phyloP scores from a whole-genome alignment of 192 early-diverging fungal genomes.

The Diversispora eburnea region DNA sequence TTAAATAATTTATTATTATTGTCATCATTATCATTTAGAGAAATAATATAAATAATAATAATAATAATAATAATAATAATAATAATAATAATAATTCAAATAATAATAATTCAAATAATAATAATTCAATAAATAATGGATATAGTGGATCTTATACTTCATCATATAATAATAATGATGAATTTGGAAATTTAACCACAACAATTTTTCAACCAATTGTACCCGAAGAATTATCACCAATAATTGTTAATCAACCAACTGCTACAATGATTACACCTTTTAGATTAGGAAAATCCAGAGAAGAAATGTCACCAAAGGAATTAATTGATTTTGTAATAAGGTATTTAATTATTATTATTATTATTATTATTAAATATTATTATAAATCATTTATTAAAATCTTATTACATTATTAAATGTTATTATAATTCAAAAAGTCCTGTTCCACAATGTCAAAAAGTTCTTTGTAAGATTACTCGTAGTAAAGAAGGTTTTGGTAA shows the following conservation, averaged over 20 bases:
- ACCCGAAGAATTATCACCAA: slow-evolving; percentile 16
- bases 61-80: neutral
- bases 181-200: neutral
- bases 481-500: slow-evolving; percentile 59
- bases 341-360: slow-evolving; percentile 10
- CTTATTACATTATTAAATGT: neutral
- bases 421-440: slow-evolving; percentile 47
- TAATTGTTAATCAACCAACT: slow-evolving; percentile 25
- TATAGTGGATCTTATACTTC: neutral
- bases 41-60: neutral
- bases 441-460: slow-evolving; percentile 58
- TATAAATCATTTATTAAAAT: no score
- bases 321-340: slow-evolving; percentile 23
- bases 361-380: neutral
- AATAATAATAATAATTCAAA: neutral
- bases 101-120: neutral
- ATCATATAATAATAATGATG: neutral
- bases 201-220: slow-evolving; percentile 19
- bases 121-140: neutral
- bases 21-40: neutral
- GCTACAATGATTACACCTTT: slow-evolving; percentile 23
- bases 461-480: slow-evolving; percentile 66
- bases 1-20: neutral
- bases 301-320: slow-evolving; percentile 14
- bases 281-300: slow-evolving; percentile 23